Base-by-base conservation (phyloP, 805 yeast genomes). In the Candida dajiaensis region DNA sequence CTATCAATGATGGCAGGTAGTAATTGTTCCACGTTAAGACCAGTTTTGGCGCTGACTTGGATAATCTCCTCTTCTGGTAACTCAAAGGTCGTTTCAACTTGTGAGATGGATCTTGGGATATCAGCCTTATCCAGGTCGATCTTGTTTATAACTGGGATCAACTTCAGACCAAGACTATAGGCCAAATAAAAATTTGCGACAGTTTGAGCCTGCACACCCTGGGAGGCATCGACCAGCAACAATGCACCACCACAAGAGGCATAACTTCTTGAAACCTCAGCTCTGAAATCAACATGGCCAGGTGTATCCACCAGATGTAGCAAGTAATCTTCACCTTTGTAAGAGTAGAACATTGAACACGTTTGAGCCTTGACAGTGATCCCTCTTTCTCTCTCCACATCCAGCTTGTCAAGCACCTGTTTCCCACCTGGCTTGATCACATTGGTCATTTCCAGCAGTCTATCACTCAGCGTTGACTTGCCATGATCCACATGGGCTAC, bases 341-440 rank as follows among this genome's bases (percentile, higher is more conserved):
- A 72, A 31, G 74, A 73, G 63, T 89, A 89, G 49, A 94, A 74
- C 97, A 92, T 94, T 0, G 96, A 77, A 57, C 96, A 92, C 0
- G 98, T 94, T 61, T 94, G 98, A 0, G 98, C 98, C 65, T 92
- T 92, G 46, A 92, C 94, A 0, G 99, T 92, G 57, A 92, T 92
- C 2, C 99, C 99, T 57, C 99, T 71, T 66, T 92, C 98, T 61
- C 96, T 72, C 63, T 92, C 99, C 18, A 92, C 99, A 59, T 94
- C 97, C 49, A 92, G 69, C 59, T 84, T 85, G 62, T 92, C 99
- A 52, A 92, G 70, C 31, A 94, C 92, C 64, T 92, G 97, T 53
- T 81, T 81, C 59, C 85, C 87, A 2, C 89, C 89, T 0, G 87
- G 78, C 46, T 84, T 77, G 23, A 92, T 86, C 1, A 92, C 97